Conservation (phyloP, 2,329 filamentous ascomycete genomes). For the Scedosporium aurantiacum region DNA sequence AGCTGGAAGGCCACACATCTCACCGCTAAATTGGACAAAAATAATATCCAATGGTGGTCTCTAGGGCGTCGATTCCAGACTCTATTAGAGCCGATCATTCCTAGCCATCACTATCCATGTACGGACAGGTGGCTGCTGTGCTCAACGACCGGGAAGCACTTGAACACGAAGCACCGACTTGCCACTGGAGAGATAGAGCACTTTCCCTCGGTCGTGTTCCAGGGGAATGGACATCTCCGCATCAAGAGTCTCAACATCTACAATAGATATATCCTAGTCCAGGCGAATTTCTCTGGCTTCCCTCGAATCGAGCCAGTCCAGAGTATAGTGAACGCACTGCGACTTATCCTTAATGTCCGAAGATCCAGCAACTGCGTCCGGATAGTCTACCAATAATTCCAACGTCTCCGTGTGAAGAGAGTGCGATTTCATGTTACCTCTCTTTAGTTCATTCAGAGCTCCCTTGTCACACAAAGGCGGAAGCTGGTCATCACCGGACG, state of each 20-base stretch:
- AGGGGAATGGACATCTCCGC: background rate
- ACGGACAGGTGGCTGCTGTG: background rate
- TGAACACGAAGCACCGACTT: background rate
- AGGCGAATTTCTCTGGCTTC: background rate
- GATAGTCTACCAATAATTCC: background rate
- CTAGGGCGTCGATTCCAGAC: too few species aligned
- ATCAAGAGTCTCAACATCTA: background rate
- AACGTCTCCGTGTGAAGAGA: background rate
- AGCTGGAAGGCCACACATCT: too few species aligned
- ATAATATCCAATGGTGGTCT: too few species aligned
- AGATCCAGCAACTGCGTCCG: background rate
- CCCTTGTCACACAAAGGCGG: too few species aligned
- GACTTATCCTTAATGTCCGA: background rate
- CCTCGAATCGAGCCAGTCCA: background rate
- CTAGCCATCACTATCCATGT: background rate
- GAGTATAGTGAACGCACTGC: background rate
- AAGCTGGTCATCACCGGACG: too few species aligned
- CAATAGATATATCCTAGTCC: background rate
- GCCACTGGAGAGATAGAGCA: background rate
- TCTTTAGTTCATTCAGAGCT: background rate
- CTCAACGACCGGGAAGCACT: background rate
- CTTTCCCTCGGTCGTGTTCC: background rate
- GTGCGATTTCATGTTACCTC: background rate
- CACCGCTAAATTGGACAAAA: too few species aligned
- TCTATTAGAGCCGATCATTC: background rate